Evolutionary conservation across 2,329 filamentous ascomycete species (phyloP).

Genomic region (Tolypocladium ovalisporum): DNA sequence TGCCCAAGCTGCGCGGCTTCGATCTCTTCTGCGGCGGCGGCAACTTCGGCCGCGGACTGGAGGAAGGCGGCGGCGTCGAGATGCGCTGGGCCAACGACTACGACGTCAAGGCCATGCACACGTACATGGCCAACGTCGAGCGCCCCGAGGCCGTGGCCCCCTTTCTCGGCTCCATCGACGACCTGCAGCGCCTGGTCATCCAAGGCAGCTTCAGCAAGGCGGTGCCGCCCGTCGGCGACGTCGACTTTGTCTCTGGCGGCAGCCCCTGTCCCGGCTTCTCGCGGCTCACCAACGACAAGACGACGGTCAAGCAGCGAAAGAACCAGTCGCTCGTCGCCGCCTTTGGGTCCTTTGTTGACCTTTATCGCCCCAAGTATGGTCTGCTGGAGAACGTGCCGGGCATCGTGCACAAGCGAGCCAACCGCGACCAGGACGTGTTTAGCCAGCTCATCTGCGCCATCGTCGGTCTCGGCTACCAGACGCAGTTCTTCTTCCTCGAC

Average conservation of each 20-base stretch:
- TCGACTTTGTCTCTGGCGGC: constrained; percentile 61
- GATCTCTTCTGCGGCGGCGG: constrained; percentile 73
- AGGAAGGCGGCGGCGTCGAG: constrained; percentile 55
- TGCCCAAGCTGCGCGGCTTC: constrained; percentile 42
- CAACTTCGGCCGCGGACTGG: constrained; percentile 65
- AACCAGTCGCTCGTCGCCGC: constrained; percentile 72
- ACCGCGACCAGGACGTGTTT: constrained; percentile 51
- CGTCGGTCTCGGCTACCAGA: constrained; percentile 69
- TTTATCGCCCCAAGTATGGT: constrained; percentile 65
- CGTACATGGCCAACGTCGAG: constrained; percentile 57
- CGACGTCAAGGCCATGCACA: constrained; percentile 52
- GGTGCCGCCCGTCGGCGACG: constrained; percentile 48
- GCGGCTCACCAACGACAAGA: constrained; percentile 44
- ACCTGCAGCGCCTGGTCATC: constrained; percentile 47
- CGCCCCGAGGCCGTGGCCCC: constrained; percentile 31
- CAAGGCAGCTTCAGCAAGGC: constrained; percentile 31
- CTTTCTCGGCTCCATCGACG: constrained; percentile 63
- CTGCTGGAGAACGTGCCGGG: constrained; percentile 66
- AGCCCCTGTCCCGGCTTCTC: constrained; percentile 75
- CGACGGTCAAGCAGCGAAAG: constrained; percentile 43
- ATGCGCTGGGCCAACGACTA: constrained; percentile 62
- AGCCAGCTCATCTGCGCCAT: constrained; percentile 63
- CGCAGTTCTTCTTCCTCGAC: constrained; percentile 56
- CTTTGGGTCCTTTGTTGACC: constrained; percentile 62
- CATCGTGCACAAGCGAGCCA: constrained; percentile 42